Base-by-base conservation (phyloP, 768 basidiomycete species). In the Dioszegia aurantiaca region DNA sequence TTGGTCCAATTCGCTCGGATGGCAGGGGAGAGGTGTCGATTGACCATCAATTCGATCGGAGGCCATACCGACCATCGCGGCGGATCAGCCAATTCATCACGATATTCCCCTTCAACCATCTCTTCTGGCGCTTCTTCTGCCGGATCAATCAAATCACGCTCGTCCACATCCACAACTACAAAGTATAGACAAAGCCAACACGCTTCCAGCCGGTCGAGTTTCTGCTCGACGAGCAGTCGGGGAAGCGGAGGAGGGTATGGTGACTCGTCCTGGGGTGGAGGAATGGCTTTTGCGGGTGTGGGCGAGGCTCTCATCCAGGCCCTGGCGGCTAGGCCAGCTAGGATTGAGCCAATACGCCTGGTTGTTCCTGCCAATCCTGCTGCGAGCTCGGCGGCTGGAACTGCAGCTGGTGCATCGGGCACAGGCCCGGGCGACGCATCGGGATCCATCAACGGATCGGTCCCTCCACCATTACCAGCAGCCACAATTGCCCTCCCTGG, bases 221-320 rank as follows among this genome's bases (percentile, higher is more conserved):
- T 33, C 33, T 33, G 33, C 33, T n/a, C n/a, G n/a, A n/a, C n/a
- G n/a, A n/a, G n/a, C n/a, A n/a, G n/a, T n/a, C n/a, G 33, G 33
- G 33, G 14, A 33, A 5, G 40, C 21, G 6, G 36, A 37, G 36
- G 36, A 37, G 14, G 16, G 14, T 31, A 5, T 52, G 19, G 51
- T 4, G 51, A 8, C 11, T 28, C 21, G 40, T 4, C 36, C 1
- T 53, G 51, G 49, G 28, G 44, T 8, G 45, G 33, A 2, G 28
- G 46, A 6, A 23, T 31, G 10, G 63, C 64, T 31, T 64, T 67
- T 24, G 43, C 41, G 4, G 55, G 48, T 10, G 66, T 71, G 0
- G 69, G 69, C 1, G 61, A 67, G 11, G 37, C 62, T 17, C 43
- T 71, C 19, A 59, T 59, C 5, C 65, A 71, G 53, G 66, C 69